Conservation (phyloP, 495 filamentous ascomycete species). For the Neurospora sp. region DNA sequence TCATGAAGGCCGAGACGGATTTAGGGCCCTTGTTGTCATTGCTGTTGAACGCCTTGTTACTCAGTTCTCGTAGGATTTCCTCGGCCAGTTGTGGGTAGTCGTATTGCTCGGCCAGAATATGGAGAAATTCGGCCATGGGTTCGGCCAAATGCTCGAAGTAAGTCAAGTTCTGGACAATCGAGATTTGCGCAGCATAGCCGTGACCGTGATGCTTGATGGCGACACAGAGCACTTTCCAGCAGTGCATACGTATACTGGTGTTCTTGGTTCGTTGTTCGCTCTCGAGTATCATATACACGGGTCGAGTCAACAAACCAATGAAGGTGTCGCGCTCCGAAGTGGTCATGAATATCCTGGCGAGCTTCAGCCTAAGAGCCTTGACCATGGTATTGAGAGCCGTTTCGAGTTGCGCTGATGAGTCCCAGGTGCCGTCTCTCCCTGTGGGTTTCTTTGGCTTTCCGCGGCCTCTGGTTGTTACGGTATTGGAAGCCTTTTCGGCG, state of each 20-base stretch:
- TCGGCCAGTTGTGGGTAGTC: slow-evolving; percentile 94
- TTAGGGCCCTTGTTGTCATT: slow-evolving; percentile 94
- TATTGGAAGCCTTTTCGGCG: slow-evolving; percentile 71
- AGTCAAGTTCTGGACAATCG: slow-evolving; percentile 90
- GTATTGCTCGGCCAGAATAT: slow-evolving; percentile 94
- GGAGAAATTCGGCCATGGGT: slow-evolving; percentile 96
- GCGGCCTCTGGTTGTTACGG: slow-evolving; percentile 56
- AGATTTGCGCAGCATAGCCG: slow-evolving; percentile 92
- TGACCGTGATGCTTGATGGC: slow-evolving; percentile 98
- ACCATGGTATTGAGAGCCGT: slow-evolving; percentile 87
- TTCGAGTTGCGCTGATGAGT: slow-evolving; percentile 79
- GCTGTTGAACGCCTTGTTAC: slow-evolving; percentile 94
- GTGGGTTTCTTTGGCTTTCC: slow-evolving; percentile 63
- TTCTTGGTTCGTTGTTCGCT: slow-evolving; percentile 89
- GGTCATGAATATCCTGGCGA: slow-evolving; percentile 85
- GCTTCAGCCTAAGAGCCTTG: slow-evolving; percentile 87
- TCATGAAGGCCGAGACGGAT: slow-evolving; percentile 92
- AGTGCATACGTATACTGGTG: slow-evolving; percentile 86
- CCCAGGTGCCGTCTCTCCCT: slow-evolving; percentile 69
- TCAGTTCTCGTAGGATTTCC: slow-evolving; percentile 86
- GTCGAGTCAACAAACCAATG: slow-evolving; percentile 82
- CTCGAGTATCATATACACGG: slow-evolving; percentile 87
- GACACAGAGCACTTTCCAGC: slow-evolving; percentile 92
- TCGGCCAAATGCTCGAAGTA: slow-evolving; percentile 98
- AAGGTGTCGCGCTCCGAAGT: slow-evolving; percentile 97